Base-by-base conservation (phyloP, 768 basidiomycete species). In the Trametes cinnabarina region DNA sequence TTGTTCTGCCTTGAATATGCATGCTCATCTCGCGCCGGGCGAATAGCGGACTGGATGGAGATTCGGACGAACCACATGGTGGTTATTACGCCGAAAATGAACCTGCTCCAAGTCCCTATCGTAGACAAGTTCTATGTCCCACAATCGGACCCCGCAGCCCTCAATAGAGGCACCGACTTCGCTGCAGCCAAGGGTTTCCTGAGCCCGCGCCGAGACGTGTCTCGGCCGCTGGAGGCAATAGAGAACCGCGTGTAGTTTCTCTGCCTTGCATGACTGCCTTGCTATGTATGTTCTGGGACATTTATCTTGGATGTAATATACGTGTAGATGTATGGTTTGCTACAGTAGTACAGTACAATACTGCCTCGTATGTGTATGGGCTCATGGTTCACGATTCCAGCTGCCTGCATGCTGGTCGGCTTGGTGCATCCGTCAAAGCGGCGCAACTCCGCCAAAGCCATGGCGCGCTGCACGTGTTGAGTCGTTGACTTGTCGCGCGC, bases 51-150 rank as follows among this genome's bases (percentile, higher is more conserved):
- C 71, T 99, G 97, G 97, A 95, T 98, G 88, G 97, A 98, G 72
- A 95, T 99, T 67, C 90, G 89, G 70, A 96, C 93, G 12, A 98
- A 99, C 71, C 87, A 92, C 62, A 90, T 98, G 88, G 87, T 94
- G 22, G 86, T 97, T 47, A 90, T 98, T 64, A 98, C 96, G 0
- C 91, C 92, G 37, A 94, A 93, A 78, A 94, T 96, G 84, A 98
- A 98, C 69, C 72, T 97, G 23, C 77, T 98, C 19, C 93, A 96
- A 70, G 92, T 96, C 63, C 96, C 96, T 2, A 97, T 98, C 68
- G 76, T 91, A 43, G 94, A 98, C 78, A 87, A 93, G 70, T 96
- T 85, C 74, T 93, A 92, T 72, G 91, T 94, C n/a, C 81, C 88
- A 1, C 89, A 90, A 1, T 88, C 90, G 0, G 90, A 92, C 66